Percentiles rank a stretch among this genome's conserved stretches.
Evolutionary conservation across 495 filamentous ascomycete genomes (phyloP).

Genomic region (Penicillium lividum): DNA sequence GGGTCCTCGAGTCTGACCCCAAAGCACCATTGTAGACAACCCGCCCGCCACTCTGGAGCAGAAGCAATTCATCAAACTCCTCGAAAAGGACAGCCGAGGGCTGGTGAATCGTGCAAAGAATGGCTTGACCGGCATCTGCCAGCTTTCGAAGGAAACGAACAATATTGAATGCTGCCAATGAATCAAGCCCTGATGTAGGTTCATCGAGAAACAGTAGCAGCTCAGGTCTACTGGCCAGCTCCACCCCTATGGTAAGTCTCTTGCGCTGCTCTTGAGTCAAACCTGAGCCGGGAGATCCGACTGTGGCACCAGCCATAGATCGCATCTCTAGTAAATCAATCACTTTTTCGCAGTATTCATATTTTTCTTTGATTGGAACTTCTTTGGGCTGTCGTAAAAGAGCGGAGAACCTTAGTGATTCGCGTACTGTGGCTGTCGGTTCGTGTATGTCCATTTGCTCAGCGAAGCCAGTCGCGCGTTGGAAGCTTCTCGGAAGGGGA

Average conservation of each 20-base stretch:
- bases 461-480: slow-evolving; percentile 57
- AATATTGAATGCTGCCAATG: slow-evolving; percentile 64
- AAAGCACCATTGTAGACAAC: slow-evolving; percentile 71
- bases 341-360: slow-evolving; percentile 61
- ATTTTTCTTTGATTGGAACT: slow-evolving; percentile 59
- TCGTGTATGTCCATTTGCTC: slow-evolving; percentile 68
- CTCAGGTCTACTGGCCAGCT: slow-evolving; percentile 66
- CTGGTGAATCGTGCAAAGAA: slow-evolving; percentile 81
- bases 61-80: slow-evolving; percentile 70
- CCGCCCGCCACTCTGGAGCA: slow-evolving; percentile 69
- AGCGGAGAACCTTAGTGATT: slow-evolving; percentile 61
- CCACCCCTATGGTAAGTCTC: slow-evolving; percentile 66
- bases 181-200: slow-evolving; percentile 75
- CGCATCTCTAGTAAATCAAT: slow-evolving; percentile 63
- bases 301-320: slow-evolving; percentile 54
- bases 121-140: slow-evolving; percentile 68
- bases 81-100: slow-evolving; percentile 72
- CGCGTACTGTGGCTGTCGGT: slow-evolving; percentile 60
- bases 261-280: slow-evolving; percentile 65
- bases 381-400: slow-evolving; percentile 59
- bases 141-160: slow-evolving; percentile 65
- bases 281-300: slow-evolving; percentile 54
- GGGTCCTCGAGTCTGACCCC: slow-evolving; percentile 50
- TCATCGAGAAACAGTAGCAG: slow-evolving; percentile 75
- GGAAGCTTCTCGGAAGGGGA: slow-evolving; percentile 49